Evolutionary conservation across 148 eudicot species (phyloP).

Genomic region (Pharnaceum exiguum): DNA sequence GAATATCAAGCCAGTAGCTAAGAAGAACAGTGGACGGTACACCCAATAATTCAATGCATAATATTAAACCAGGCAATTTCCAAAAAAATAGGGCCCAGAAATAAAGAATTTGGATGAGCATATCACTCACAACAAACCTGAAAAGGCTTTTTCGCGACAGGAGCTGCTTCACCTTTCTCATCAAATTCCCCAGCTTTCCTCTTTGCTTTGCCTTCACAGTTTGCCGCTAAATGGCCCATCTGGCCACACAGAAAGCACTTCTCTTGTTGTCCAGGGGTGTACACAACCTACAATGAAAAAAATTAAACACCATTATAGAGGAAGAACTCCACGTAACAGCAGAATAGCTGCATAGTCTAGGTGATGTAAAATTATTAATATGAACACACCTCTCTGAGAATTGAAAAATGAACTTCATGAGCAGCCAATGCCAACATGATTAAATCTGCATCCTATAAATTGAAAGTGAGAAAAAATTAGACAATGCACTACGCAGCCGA

Average conservation of each 20-base stretch:
- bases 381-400: constrained; percentile 85
- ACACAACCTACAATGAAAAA: constrained; percentile 54
- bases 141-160: constrained; percentile 66
- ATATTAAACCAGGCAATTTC: too few species aligned
- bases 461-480: not conserved
- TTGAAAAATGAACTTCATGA: constrained; percentile 96
- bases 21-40: not conserved
- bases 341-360: not conserved
- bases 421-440: constrained; percentile 95
- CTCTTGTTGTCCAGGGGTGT: constrained; percentile 79
- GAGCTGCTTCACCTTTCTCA: constrained; percentile 66
- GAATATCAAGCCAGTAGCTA: not conserved
- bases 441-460: constrained; percentile 77
- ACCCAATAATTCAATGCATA: too few species aligned
- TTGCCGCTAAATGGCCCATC: constrained; percentile 86
- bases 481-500: not conserved
- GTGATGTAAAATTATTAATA: too few species aligned
- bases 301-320: not conserved
- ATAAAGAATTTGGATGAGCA: too few species aligned
- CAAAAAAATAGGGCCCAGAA: too few species aligned
- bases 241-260: constrained; percentile 95
- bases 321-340: not conserved
- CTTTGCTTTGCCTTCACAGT: constrained; percentile 90
- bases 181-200: constrained; percentile 90
- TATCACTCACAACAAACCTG: constrained; percentile 50